Base-by-base conservation (phyloP, 1,284 basidiomycete genomes). In the Volvariella volvacea region DNA sequence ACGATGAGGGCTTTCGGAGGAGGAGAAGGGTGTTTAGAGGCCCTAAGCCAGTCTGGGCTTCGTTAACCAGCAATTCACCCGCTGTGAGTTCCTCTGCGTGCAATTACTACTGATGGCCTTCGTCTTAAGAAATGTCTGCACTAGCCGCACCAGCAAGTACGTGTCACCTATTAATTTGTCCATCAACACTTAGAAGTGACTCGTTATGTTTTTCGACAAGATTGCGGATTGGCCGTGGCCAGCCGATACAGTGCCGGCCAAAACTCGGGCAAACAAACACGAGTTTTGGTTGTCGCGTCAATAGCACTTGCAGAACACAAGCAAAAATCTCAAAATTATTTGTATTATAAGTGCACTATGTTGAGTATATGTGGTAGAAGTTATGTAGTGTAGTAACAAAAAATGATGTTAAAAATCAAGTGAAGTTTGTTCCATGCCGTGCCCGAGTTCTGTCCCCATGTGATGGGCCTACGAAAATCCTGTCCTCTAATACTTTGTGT, bases 1-100 rank as follows among this genome's bases (percentile, higher is more conserved):
- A 51, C 4, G 50, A 48, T 15, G 50, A 44, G 12, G 21, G 51
- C 20, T 45, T 51, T 20, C 6, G 15, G 34, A 4, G 15, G 34
- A 36, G 34, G 34, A 56, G 53, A 41, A 60, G 57, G 42, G 58
- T 47, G 12, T 63, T 61, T 48, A 49, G 59, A 51, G 66, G 56
- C 28, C 65, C 70, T 1, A 72, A 71, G 45, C 70, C 73, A 2
- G 58, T 72, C 37, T 74, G 71, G 63, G 53, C 60, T 37, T 61
- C 58, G 0, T 54, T 73, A 47, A 60, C 56, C 4, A 70, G 68
- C 19, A 73, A 73, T 53, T 65, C 67, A 0, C 68, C 70, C 1
- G 64, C 66, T 10, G 65, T 67, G 46, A 49, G 64, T 53, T 1
- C 20, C 19, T 2, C 14, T 21, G 8, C 12, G 38, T n/a, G 1